Conservation (phyloP, 2,329 filamentous ascomycete genomes). For the Fusarium sp. region DNA sequence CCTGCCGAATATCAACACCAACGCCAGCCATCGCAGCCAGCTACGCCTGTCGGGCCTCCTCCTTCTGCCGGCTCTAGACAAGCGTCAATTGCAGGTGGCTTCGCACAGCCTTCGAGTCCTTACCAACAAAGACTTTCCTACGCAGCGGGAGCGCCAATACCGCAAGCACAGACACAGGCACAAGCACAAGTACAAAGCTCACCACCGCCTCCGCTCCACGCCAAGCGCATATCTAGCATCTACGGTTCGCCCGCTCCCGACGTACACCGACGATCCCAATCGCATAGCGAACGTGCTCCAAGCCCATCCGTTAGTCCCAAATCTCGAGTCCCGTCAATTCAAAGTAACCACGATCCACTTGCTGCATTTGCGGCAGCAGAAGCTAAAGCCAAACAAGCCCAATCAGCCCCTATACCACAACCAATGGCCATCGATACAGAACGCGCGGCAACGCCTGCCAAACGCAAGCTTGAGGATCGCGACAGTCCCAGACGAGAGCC, state of each 20-base stretch:
- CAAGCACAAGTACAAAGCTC: constrained; percentile 51
- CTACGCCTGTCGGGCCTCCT: constrained; percentile 66
- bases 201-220: constrained; percentile 53
- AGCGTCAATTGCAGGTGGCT: constrained; percentile 55
- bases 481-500: constrained; percentile 64
- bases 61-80: constrained; percentile 58
- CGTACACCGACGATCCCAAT: constrained; percentile 63
- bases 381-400: constrained; percentile 37
- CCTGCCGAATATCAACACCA: constrained; percentile 58
- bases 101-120: constrained; percentile 68
- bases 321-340: constrained; percentile 70
- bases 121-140: constrained; percentile 65
- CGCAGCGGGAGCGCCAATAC: constrained; percentile 45
- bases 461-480: constrained; percentile 56
- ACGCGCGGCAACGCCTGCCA: constrained; percentile 54
- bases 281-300: constrained; percentile 73
- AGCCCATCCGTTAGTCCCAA: constrained; percentile 85
- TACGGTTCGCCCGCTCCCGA: constrained; percentile 60
- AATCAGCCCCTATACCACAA: constrained; percentile 40
- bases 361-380: constrained; percentile 48
- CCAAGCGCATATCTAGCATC: constrained; percentile 58
- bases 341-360: constrained; percentile 56
- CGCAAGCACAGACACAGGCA: constrained; percentile 46
- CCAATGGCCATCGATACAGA: constrained; percentile 49
- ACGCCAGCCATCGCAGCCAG: constrained; percentile 66